Conservation (phyloP, 345 rosid species). For the Mallotus nudiflorus region DNA sequence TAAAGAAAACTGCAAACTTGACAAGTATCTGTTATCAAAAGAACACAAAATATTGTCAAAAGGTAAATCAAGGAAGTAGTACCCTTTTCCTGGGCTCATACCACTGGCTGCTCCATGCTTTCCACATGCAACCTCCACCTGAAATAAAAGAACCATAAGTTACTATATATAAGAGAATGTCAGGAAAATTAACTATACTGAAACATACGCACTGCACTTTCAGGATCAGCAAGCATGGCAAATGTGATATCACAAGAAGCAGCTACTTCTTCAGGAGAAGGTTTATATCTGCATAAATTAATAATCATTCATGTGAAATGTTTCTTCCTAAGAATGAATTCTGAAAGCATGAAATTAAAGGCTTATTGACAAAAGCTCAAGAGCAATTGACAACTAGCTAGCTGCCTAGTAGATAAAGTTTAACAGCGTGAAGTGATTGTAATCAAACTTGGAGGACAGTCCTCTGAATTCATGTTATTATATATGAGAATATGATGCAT, state of each 20-base stretch:
- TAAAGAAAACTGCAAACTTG: neutral
- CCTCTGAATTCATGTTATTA: neutral
- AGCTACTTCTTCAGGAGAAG: slow-evolving; percentile 89
- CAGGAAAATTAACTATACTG: slow-evolving; percentile 11
- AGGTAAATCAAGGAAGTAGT: slow-evolving; percentile 24
- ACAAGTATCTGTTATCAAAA: neutral
- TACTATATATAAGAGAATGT: neutral
- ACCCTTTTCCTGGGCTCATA: slow-evolving; percentile 90
- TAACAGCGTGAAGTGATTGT: neutral
- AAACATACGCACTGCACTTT: slow-evolving; percentile 95
- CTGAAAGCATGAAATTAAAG: too few relatives aligned
- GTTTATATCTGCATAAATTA: slow-evolving; percentile 51
- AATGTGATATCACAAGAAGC: slow-evolving; percentile 83
- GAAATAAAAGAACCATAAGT: slow-evolving; percentile 28
- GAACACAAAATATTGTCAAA: neutral
- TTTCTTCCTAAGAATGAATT: neutral
- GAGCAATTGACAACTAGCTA: neutral
- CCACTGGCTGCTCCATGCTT: slow-evolving; percentile 76
- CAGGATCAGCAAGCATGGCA: slow-evolving; percentile 96
- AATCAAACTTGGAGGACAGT: neutral
- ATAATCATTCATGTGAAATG: neutral
- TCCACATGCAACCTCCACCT: slow-evolving; percentile 89
- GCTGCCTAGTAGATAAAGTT: neutral
- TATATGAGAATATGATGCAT: neutral
- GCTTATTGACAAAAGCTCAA: neutral